Percentiles rank a stretch among this genome's conserved stretches.
These are phyloP conservation scores for Ceratocystis destructans DNA, from an alignment of 2,329 filamentous ascomycete species.

Conservation along the genomic window DNA sequence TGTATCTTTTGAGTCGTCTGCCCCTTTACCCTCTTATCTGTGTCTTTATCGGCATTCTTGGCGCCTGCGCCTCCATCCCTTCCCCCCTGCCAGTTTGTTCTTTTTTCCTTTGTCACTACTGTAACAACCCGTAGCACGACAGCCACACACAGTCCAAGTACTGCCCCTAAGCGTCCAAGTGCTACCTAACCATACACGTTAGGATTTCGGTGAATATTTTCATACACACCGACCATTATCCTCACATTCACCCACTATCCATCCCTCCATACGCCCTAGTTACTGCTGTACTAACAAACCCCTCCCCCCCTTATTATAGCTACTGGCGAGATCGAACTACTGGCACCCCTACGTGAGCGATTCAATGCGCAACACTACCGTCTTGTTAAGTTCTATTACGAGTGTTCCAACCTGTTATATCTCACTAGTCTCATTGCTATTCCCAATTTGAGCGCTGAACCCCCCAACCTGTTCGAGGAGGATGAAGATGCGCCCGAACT, in stretches of 20 bases:
- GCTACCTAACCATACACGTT: too few species aligned
- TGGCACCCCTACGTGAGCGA: constrained; percentile 72
- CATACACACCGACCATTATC: too few species aligned
- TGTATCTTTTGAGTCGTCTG: too few species aligned
- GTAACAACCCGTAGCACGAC: not conserved
- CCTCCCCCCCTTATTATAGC: constrained; percentile 33
- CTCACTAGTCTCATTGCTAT: constrained; percentile 92
- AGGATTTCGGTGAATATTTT: too few species aligned
- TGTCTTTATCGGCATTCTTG: too few species aligned
- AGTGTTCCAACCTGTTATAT: constrained; percentile 95
- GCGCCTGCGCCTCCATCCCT: too few species aligned
- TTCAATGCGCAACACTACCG: constrained; percentile 96
- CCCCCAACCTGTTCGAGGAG: constrained; percentile 81
- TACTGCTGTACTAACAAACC: constrained; percentile 21
- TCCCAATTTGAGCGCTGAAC: constrained; percentile 86
- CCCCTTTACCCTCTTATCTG: too few species aligned
- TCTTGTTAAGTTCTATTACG: constrained; percentile 95
- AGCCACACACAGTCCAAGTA: too few species aligned
- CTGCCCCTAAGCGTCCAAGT: too few species aligned
- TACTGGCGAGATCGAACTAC: constrained; percentile 82
- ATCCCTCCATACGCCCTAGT: not conserved
- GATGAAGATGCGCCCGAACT: constrained; percentile 74
- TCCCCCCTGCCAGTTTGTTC: not conserved
- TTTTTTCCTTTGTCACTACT: not conserved
- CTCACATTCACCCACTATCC: too few species aligned